Percentiles rank a stretch among this genome's conserved stretches.
phyloP scores from a whole-genome alignment of 1,139 yeast species.

The Hansenula lynferdii region DNA sequence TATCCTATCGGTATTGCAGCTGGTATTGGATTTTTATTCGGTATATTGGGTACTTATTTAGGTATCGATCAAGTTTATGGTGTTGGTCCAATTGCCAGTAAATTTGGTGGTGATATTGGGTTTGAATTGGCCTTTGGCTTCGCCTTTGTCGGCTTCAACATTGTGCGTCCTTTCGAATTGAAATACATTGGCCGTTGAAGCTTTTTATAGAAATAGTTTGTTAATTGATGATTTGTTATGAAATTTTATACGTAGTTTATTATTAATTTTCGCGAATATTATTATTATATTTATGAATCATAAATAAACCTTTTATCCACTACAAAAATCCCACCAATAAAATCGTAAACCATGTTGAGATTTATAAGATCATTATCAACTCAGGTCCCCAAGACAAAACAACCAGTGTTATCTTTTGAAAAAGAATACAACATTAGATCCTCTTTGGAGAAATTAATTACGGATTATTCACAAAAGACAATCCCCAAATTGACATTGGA shows the following conservation, averaged over 20 bases:
- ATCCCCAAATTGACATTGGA: constrained; percentile 45
- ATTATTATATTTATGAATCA: not conserved
- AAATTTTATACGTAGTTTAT: too few relatives aligned
- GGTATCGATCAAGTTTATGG: constrained; percentile 91
- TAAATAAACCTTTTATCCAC: too few relatives aligned
- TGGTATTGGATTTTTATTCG: constrained; percentile 69
- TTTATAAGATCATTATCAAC: too few relatives aligned
- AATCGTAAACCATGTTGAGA: too few relatives aligned
- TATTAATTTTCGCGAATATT: not conserved
- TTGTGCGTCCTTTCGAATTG: constrained; percentile 64
- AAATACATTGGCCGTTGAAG: constrained; percentile 51
- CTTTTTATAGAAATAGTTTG: too few relatives aligned
- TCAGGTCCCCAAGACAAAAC: too few relatives aligned
- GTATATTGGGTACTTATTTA: constrained; percentile 77
- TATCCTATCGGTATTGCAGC: constrained; percentile 81
- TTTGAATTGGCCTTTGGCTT: constrained; percentile 74
- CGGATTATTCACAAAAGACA: constrained; percentile 41
- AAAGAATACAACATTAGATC: constrained; percentile 47
- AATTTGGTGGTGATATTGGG: constrained; percentile 80
- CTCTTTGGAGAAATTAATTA: constrained; percentile 46
- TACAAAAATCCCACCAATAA: too few relatives aligned
- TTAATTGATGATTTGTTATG: too few relatives aligned
- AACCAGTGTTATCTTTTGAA: constrained; percentile 16
- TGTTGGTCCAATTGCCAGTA: constrained; percentile 60
- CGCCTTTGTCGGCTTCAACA: constrained; percentile 58